A percentile compares a stretch with the other conserved stretches of the same genome.
Conservation (phyloP, 257 asterid genomes). For the Plantago major region DNA sequence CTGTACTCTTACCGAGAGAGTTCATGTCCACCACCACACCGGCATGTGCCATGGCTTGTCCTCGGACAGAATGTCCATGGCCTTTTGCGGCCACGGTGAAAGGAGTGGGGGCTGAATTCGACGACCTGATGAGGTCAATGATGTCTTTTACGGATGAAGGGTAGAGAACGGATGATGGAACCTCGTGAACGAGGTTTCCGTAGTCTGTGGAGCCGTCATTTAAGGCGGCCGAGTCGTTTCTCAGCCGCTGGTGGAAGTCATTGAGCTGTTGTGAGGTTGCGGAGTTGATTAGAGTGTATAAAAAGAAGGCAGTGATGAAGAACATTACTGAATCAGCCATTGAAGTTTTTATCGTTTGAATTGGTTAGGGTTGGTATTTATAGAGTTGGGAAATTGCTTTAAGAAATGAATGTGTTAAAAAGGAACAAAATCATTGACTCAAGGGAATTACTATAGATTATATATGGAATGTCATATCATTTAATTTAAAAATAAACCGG, state of each 20-base stretch:
- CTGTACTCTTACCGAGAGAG: conserved; percentile 18
- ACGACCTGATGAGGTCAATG: conserved; percentile 31
- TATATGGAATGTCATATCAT: too few relatives aligned
- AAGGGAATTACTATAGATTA: too few relatives aligned
- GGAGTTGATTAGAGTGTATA: too few relatives aligned
- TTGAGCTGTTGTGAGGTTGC: too few relatives aligned
- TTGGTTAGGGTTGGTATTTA: too few relatives aligned
- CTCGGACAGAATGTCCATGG: conserved; percentile 66
- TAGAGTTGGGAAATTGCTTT: too few relatives aligned
- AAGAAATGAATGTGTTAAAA: too few relatives aligned
- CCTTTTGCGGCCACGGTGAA: conserved; percentile 62
- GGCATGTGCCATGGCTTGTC: conserved; percentile 59
- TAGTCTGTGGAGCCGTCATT: conserved; percentile 44
- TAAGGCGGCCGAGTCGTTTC: conserved; percentile 28
- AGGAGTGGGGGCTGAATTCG: conserved; percentile 39
- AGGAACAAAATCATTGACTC: too few relatives aligned
- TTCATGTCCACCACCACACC: conserved; percentile 74
- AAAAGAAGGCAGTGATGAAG: too few relatives aligned
- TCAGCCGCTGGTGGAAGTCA: conserved; percentile 15
- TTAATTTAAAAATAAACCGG: too few relatives aligned
- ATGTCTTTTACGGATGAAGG: conserved; percentile 54
- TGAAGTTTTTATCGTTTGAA: too few relatives aligned
- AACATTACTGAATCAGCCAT: too few relatives aligned
- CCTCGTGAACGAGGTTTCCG: conserved; percentile 49
- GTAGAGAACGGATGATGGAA: conserved; percentile 48